These are phyloP conservation scores for Auricularia heimuer DNA, from an alignment of 768 basidiomycete genomes.

Conservation along the genomic window DNA sequence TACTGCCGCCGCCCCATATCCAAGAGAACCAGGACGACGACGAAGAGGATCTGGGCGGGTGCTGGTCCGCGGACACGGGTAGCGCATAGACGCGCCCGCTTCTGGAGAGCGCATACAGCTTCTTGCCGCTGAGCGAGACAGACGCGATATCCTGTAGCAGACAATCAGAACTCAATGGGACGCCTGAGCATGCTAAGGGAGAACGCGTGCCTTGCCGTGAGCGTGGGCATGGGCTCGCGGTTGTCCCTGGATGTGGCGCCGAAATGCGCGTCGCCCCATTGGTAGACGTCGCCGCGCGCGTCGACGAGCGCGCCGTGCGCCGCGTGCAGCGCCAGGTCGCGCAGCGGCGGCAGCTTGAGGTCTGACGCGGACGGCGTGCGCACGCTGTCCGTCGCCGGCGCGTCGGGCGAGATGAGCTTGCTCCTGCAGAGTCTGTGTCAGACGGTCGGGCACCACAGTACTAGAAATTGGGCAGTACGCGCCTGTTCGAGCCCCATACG, in stretches of 20 bases:
- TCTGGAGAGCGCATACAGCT: slow-evolving; percentile 68
- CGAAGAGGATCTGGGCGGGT: slow-evolving; percentile 25
- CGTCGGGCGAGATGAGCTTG: slow-evolving; percentile 33
- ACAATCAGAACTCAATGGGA: neutral
- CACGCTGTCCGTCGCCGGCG: slow-evolving; percentile 30
- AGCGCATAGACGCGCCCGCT: slow-evolving; percentile 69
- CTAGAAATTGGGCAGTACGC: slow-evolving; percentile 12
- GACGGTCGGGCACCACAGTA: neutral
- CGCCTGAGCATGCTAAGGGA: neutral
- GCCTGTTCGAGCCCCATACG: slow-evolving; percentile 74
- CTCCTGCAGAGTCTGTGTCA: slow-evolving; percentile 26
- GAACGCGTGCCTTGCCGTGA: slow-evolving; percentile 49
- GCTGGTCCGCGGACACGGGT: slow-evolving; percentile 36
- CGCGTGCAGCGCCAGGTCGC: slow-evolving; percentile 60
- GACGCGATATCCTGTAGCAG: slow-evolving; percentile 52
- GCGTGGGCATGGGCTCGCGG: slow-evolving; percentile 38
- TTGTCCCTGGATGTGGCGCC: slow-evolving; percentile 21
- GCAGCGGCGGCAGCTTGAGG: slow-evolving; percentile 59
- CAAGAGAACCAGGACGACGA: slow-evolving; percentile 20
- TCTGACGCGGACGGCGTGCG: slow-evolving; percentile 44
- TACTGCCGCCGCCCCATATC: slow-evolving; percentile 18
- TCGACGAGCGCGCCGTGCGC: slow-evolving; percentile 65
- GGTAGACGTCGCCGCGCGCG: slow-evolving; percentile 69
- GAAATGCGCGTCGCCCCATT: slow-evolving; percentile 68
- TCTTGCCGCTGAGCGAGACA: slow-evolving; percentile 27